Base-by-base conservation (phyloP, 176 grass and related monocot genomes). In the Calamus simplicifolius region DNA sequence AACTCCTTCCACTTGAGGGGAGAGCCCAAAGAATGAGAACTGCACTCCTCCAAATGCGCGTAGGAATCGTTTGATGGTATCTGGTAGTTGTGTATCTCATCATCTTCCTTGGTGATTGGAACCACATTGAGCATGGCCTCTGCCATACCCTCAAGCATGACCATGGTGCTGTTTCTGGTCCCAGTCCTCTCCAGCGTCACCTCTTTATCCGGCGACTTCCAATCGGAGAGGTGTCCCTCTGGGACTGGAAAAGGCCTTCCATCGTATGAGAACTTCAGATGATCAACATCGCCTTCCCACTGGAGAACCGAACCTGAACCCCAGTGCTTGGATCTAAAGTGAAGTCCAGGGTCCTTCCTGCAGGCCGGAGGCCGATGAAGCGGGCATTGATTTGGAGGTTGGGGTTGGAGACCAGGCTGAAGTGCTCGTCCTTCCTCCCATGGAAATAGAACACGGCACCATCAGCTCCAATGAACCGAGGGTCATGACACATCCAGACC, bases 401-500 rank as follows among this genome's bases (percentile, higher is more conserved):
- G 3, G 16, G 27, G 12, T 78, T 67, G 12, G 75, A 71, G 23
- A 78, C 49, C 18, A 80, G 21, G 54, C 63, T 73, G 62, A 80
- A 80, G 59, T 80, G 62, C 18, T 50, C 29, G 29, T 73, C 69
- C 63, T 68, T 80, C 19, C 55, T 67, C 3, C 77, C 77, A 59
- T 73, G 77, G 62, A 80, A 80, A 59, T 80, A 80, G 54, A 80
- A 80, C 61, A 54, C 49, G 49, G 68, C 72, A 17, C 77, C 77
- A 14, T 80, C 77, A 17, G 60, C 69, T 1, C 69, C 77, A 4
- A 52, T 68, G 54, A 80, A 80, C 4, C 77, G 77, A 3, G 77
- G 77, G 25, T 80, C 77, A 4, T 69, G 62, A 5, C 77, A 86
- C 12, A n/a, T n/a, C 35, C 35, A 43, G 35, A 43, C 10, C 10